phyloP scores from a whole-genome alignment of 176 grass and related monocot species.

The Raddia distichophylla region DNA sequence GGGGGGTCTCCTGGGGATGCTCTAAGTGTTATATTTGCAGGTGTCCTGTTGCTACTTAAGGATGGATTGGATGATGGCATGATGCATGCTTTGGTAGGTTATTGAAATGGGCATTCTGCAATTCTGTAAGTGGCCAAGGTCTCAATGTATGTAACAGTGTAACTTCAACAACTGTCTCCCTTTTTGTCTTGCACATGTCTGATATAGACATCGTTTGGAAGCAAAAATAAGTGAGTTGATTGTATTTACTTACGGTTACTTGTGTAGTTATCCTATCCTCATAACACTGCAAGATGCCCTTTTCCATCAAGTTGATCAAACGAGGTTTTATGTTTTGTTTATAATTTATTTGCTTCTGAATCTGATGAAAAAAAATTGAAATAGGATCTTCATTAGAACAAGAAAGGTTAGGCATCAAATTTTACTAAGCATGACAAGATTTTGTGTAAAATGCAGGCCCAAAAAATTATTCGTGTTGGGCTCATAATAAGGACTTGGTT shows the following conservation, averaged over 20 bases:
- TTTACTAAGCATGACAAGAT: too few species aligned
- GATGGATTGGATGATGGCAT: background rate
- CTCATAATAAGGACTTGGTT: too few species aligned
- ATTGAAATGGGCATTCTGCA: slow-evolving; percentile 31
- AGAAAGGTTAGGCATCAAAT: background rate
- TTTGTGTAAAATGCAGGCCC: too few species aligned
- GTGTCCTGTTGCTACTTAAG: background rate
- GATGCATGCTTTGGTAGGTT: slow-evolving; percentile 46
- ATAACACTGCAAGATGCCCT: background rate
- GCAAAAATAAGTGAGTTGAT: slow-evolving; percentile 17
- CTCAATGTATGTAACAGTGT: background rate
- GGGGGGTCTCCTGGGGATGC: too few species aligned
- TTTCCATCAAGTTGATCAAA: slow-evolving; percentile 21
- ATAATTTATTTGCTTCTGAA: slow-evolving; percentile 3
- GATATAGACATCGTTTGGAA: background rate
- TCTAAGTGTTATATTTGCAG: slow-evolving; percentile 22
- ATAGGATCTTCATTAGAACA: slow-evolving; percentile 18
- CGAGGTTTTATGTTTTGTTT: background rate
- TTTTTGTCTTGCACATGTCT: slow-evolving; percentile 11
- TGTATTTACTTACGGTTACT: background rate
- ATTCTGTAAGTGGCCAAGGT: background rate
- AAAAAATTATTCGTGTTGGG: too few species aligned
- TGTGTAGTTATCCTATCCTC: too few species aligned
- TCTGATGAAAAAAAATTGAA: background rate
- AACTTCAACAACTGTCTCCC: background rate